phyloP scores from a whole-genome alignment of 2,329 filamentous ascomycete species.

The Penicillium sp. region DNA sequence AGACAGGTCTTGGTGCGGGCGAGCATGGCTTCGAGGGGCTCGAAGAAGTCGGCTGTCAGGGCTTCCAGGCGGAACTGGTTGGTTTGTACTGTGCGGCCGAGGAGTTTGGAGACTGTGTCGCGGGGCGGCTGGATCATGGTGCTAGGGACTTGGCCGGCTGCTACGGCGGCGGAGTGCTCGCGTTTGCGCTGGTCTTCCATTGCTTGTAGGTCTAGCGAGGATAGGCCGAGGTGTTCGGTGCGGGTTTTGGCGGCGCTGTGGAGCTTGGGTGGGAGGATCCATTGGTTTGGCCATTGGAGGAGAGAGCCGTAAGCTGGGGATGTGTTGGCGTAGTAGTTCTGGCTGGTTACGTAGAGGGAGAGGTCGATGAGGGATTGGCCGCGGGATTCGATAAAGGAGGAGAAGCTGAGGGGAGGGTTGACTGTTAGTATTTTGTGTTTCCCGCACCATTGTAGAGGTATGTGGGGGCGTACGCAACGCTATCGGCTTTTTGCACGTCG shows the following conservation, averaged over 20 bases:
- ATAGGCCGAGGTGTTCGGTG: slow-evolving; percentile 68
- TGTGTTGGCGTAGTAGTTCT: slow-evolving; percentile 77
- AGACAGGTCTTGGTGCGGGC: slow-evolving; percentile 54
- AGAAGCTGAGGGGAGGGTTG: slow-evolving; percentile 34
- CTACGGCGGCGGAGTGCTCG: slow-evolving; percentile 40
- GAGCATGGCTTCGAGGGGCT: slow-evolving; percentile 65
- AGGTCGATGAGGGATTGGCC: slow-evolving; percentile 79
- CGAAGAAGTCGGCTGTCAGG: slow-evolving; percentile 68
- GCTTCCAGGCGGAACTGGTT: slow-evolving; percentile 74
- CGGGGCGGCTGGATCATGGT: slow-evolving; percentile 56
- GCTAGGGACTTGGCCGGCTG: slow-evolving; percentile 41
- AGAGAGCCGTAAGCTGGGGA: slow-evolving; percentile 77
- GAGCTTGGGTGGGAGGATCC: slow-evolving; percentile 73
- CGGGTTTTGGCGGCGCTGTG: slow-evolving; percentile 67
- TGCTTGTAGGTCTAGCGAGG: slow-evolving; percentile 62
- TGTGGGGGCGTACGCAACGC: slow-evolving; percentile 44
- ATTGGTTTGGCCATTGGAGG: slow-evolving; percentile 83
- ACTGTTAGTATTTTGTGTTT: neutral
- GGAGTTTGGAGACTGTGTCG: slow-evolving; percentile 59
- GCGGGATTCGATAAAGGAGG: slow-evolving; percentile 69
- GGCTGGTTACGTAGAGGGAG: slow-evolving; percentile 82
- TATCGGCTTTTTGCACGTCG: slow-evolving; percentile 48
- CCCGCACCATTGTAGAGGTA: neutral
- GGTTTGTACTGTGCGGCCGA: slow-evolving; percentile 66
- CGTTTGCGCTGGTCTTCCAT: slow-evolving; percentile 41